Conservation (phyloP, 2,329 filamentous ascomycete species). For the Ceratocystis colombiana region DNA sequence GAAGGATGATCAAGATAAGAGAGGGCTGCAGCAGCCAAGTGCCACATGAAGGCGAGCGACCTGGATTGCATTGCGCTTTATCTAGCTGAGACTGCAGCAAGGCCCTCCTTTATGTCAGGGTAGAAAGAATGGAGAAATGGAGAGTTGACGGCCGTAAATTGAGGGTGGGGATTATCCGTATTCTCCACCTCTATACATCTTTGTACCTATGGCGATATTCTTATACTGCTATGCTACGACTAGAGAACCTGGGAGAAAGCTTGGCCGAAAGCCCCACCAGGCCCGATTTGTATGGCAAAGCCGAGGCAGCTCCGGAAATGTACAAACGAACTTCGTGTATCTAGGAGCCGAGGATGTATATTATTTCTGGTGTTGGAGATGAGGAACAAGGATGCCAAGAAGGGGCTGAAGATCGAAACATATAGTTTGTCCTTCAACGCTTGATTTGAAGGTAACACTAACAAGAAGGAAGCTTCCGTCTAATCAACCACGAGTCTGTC, state of each 20-base stretch:
- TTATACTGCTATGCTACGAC: neutral
- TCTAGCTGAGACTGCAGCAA: too few relatives aligned
- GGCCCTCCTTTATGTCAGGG: neutral
- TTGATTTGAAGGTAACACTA: too few relatives aligned
- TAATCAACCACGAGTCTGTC: too few relatives aligned
- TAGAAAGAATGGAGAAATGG: neutral
- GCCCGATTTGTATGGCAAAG: neutral
- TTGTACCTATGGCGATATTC: neutral
- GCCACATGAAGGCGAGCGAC: too few relatives aligned
- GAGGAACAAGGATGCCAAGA: neutral
- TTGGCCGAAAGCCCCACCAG: neutral
- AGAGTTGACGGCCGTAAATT: neutral
- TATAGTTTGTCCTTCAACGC: too few relatives aligned
- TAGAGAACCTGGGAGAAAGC: neutral
- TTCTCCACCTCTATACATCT: neutral
- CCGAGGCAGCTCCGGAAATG: slow-evolving; percentile 2
- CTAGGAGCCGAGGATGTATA: neutral
- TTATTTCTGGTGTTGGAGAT: neutral
- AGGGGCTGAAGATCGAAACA: neutral
- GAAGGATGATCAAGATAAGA: too few relatives aligned
- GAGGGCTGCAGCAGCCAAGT: too few relatives aligned
- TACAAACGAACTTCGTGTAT: neutral
- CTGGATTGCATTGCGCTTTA: too few relatives aligned
- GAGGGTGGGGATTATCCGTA: neutral
- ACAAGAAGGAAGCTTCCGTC: too few relatives aligned